A percentile compares a stretch with the other conserved stretches of the same genome.
These are phyloP conservation scores for Rhodotorula sp. DNA, from an alignment of 1,284 basidiomycete species.

Conservation along the genomic window DNA sequence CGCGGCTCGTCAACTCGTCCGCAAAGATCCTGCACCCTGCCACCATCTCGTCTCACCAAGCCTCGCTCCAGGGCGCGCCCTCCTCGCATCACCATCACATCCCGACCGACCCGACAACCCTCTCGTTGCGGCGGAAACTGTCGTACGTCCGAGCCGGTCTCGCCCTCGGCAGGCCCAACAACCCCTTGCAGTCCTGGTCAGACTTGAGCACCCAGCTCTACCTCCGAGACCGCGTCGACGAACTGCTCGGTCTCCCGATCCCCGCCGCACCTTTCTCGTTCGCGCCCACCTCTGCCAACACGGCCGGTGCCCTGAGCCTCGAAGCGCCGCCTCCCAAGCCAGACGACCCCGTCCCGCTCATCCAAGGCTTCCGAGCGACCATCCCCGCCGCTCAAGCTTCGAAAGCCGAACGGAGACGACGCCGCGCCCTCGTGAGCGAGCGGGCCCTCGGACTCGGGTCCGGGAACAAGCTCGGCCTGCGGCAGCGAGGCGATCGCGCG, in stretches of 20 bases:
- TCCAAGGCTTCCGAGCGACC: slow-evolving; percentile 86
- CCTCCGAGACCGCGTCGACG: slow-evolving; percentile 41
- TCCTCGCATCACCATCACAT: not conserved
- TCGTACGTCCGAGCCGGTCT: slow-evolving; percentile 54
- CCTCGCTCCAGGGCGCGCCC: slow-evolving; percentile 14
- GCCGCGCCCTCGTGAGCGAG: slow-evolving; percentile 57
- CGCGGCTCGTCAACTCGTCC: slow-evolving; percentile 48
- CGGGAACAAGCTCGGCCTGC: slow-evolving; percentile 61
- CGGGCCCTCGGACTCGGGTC: slow-evolving; percentile 68
- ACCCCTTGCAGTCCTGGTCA: slow-evolving; percentile 45
- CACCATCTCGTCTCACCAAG: slow-evolving; percentile 51
- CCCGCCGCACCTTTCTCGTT: slow-evolving; percentile 36
- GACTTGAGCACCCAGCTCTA: slow-evolving; percentile 49
- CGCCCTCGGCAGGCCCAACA: slow-evolving; percentile 60
- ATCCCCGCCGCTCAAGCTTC: slow-evolving; percentile 80
- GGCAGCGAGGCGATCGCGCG: slow-evolving; percentile 70
- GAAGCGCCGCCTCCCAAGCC: slow-evolving; percentile 11
- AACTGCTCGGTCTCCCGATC: slow-evolving; percentile 39
- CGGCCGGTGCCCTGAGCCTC: not conserved
- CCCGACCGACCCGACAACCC: slow-evolving; percentile 2
- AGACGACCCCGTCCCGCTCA: slow-evolving; percentile 51
- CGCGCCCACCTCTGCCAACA: not conserved
- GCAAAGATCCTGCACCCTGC: slow-evolving; percentile 65
- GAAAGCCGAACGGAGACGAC: slow-evolving; percentile 68
- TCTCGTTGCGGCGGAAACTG: slow-evolving; percentile 25